Evolutionary conservation across 768 basidiomycete genomes (phyloP).

Genomic region (Termitomyces eurrhizus): DNA sequence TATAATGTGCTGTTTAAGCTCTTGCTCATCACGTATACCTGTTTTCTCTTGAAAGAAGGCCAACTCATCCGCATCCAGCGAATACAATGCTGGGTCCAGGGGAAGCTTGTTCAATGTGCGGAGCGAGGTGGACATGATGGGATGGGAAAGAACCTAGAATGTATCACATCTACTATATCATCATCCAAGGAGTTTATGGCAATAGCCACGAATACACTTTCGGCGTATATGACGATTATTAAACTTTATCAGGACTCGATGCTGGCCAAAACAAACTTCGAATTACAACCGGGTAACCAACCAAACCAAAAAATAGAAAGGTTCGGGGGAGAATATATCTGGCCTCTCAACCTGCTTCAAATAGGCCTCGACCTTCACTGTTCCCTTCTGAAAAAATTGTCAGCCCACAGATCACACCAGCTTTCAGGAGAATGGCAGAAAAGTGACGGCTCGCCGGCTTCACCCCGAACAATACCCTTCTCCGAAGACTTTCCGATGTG

Average conservation of each 20-base stretch:
- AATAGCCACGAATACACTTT: background rate
- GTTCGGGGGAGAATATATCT: slow-evolving; percentile 1
- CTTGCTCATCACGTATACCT: slow-evolving; percentile 31
- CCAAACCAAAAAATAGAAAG: slow-evolving; percentile 18
- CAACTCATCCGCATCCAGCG: slow-evolving; percentile 23
- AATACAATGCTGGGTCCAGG: slow-evolving; percentile 24
- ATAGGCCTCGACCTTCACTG: slow-evolving; percentile 24
- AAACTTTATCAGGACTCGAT: background rate
- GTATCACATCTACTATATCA: background rate
- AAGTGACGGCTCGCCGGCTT: slow-evolving; percentile 12
- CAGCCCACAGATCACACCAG: slow-evolving; percentile 34
- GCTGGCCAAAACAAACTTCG: background rate
- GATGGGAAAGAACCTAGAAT: background rate
- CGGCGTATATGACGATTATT: background rate
- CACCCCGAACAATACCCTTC: slow-evolving; percentile 23
- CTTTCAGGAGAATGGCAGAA: slow-evolving; percentile 35
- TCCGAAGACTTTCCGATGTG: slow-evolving; percentile 28
- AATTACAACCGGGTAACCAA: slow-evolving; percentile 21
- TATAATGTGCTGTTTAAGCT: slow-evolving; percentile 37
- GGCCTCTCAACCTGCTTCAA: slow-evolving; percentile 18
- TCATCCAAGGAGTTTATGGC: background rate
- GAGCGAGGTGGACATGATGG: background rate
- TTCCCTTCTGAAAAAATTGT: slow-evolving; percentile 28
- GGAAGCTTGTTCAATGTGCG: background rate
- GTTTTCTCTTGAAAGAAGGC: slow-evolving; percentile 34